Evolutionary conservation across 192 early-diverging fungal genomes (phyloP).

Genomic region (Podila epicladia): DNA sequence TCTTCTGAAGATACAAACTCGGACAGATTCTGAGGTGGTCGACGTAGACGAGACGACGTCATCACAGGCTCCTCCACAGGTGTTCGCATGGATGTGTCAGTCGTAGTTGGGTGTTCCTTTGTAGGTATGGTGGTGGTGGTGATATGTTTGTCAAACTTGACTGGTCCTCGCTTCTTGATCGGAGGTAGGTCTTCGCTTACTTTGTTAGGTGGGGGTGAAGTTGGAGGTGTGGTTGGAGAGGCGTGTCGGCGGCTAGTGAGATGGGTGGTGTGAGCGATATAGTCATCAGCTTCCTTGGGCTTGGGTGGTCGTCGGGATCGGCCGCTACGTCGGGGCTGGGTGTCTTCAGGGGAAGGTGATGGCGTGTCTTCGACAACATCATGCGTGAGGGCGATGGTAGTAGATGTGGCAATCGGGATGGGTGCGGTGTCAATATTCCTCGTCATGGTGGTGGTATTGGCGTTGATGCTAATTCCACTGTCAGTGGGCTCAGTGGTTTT

Average conservation of each 20-base stretch:
- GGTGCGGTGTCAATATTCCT: too few relatives aligned
- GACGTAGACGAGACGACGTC: conserved; percentile 28
- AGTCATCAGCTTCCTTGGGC: conserved; percentile 40
- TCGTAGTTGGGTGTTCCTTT: background rate
- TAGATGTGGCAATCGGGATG: background rate
- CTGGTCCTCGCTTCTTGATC: conserved; percentile 5
- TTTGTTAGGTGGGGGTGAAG: conserved; percentile 26
- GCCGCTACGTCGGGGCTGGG: conserved; percentile 34
- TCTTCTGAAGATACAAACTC: conserved; percentile 51
- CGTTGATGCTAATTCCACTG: background rate
- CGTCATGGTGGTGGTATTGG: background rate
- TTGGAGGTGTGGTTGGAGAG: conserved; percentile 4
- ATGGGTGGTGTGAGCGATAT: background rate
- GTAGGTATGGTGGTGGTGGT: background rate
- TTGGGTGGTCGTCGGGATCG: conserved; percentile 38
- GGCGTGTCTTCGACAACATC: background rate
- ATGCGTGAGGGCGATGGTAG: background rate
- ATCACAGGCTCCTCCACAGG: background rate
- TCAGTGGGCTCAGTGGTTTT: background rate
- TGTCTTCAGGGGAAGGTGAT: background rate
- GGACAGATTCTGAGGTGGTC: conserved; percentile 45
- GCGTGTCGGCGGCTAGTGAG: background rate
- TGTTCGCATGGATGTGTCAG: background rate
- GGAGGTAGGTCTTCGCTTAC: background rate
- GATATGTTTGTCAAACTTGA: conserved; percentile 4